Percentiles rank a stretch among this genome's conserved stretches.
Conservation (phyloP, 2,329 filamentous ascomycete species). For the Fusarium papillatum region DNA sequence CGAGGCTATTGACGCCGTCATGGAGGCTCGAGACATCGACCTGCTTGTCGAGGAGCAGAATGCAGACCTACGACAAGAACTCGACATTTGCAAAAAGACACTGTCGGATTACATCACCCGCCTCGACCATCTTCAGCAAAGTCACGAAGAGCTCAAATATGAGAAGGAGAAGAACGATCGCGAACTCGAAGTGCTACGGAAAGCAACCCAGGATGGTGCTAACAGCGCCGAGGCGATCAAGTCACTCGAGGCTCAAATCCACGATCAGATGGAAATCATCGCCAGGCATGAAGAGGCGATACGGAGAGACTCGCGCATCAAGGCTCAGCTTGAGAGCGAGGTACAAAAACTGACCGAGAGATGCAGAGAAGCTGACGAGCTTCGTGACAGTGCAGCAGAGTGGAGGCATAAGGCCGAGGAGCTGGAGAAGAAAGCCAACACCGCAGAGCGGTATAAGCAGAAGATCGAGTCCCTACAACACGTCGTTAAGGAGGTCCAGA, state of each 20-base stretch:
- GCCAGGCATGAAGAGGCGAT: slow-evolving; percentile 72
- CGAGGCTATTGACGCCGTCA: slow-evolving; percentile 54
- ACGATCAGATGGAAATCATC: slow-evolving; percentile 80
- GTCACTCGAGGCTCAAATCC: slow-evolving; percentile 68
- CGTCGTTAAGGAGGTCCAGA: slow-evolving; percentile 68
- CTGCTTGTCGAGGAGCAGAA: slow-evolving; percentile 70
- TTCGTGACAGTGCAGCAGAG: slow-evolving; percentile 72
- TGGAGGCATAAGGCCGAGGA: slow-evolving; percentile 71
- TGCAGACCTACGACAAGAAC: slow-evolving; percentile 62
- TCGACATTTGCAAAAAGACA: slow-evolving; percentile 67
- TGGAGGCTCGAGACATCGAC: slow-evolving; percentile 64
- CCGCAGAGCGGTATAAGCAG: slow-evolving; percentile 72
- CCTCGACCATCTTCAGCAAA: slow-evolving; percentile 71
- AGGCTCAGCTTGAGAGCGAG: slow-evolving; percentile 70
- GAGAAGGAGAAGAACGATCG: slow-evolving; percentile 71
- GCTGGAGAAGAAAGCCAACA: slow-evolving; percentile 73
- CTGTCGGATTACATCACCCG: slow-evolving; percentile 71
- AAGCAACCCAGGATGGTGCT: slow-evolving; percentile 65
- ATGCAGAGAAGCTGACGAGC: slow-evolving; percentile 62
- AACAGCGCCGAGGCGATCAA: slow-evolving; percentile 65
- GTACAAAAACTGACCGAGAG: slow-evolving; percentile 60
- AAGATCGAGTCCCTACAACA: slow-evolving; percentile 71
- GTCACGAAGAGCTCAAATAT: slow-evolving; percentile 75
- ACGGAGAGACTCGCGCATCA: slow-evolving; percentile 49
- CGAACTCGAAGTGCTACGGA: slow-evolving; percentile 64